Percentiles rank a stretch among this genome's conserved stretches.
phyloP scores from a whole-genome alignment of 2,329 filamentous ascomycete species.

The Pestalotiopsis sp. region DNA sequence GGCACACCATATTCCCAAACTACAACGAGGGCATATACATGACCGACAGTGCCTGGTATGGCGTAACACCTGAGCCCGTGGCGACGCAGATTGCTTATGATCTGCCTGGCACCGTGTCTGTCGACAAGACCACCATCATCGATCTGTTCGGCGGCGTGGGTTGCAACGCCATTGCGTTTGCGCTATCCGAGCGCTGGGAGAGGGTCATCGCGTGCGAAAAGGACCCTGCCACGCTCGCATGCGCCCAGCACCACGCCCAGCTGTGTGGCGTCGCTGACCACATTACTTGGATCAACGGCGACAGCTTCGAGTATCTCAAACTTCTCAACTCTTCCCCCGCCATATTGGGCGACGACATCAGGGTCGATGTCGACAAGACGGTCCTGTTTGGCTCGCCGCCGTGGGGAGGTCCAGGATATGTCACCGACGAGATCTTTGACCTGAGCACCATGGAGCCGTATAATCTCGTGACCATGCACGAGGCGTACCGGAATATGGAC shows the following conservation, averaged over 20 bases:
- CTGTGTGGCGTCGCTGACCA: slow-evolving; percentile 76
- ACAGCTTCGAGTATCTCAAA: slow-evolving; percentile 79
- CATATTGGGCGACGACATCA: slow-evolving; percentile 32
- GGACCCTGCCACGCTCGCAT: slow-evolving; percentile 77
- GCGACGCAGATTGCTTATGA: slow-evolving; percentile 82
- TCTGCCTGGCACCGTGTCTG: slow-evolving; percentile 57
- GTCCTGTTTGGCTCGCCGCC: slow-evolving; percentile 61
- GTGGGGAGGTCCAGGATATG: slow-evolving; percentile 62
- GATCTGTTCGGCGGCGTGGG: slow-evolving; percentile 92
- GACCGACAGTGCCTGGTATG: slow-evolving; percentile 95
- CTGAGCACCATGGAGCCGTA: slow-evolving; percentile 89
- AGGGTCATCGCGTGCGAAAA: slow-evolving; percentile 88
- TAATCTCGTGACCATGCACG: slow-evolving; percentile 63
- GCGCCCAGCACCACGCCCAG: slow-evolving; percentile 88
- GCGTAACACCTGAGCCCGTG: slow-evolving; percentile 90
- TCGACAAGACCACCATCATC: slow-evolving; percentile 66
- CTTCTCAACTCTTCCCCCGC: slow-evolving; percentile 37
- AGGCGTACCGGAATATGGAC: slow-evolving; percentile 60
- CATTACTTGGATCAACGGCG: slow-evolving; percentile 85
- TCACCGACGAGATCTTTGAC: slow-evolving; percentile 73
- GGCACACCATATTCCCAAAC: slow-evolving; percentile 82
- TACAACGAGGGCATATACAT: slow-evolving; percentile 89
- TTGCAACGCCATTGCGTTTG: slow-evolving; percentile 95
- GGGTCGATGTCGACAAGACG: slow-evolving; percentile 42
- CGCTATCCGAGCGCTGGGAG: slow-evolving; percentile 73